phyloP scores from a whole-genome alignment of 148 eudicot species.

The Amaranthus palmeri region DNA sequence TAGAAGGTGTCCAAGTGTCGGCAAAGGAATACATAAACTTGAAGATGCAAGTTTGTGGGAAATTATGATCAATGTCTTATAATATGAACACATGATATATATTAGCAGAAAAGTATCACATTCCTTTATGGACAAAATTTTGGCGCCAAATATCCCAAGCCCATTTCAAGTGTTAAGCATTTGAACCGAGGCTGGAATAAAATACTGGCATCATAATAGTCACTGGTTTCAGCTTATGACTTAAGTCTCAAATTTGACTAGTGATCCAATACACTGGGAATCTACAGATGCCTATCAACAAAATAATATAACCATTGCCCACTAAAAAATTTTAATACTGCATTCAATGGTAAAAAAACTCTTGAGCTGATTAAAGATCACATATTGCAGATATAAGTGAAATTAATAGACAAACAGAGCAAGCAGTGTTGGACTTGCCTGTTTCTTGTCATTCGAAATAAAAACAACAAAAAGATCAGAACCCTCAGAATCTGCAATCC shows the following conservation, averaged over 20 bases:
- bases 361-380: not conserved
- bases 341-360: not conserved
- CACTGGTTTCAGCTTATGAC: not conserved
- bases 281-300: constrained; percentile 1
- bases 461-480: constrained; percentile 78
- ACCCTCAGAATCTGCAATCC: constrained; percentile 47
- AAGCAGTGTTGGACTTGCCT: constrained; percentile 38
- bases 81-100: not conserved
- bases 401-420: not conserved
- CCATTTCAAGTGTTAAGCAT: not conserved
- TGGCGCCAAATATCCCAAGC: not conserved
- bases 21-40: not conserved
- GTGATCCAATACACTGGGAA: not conserved
- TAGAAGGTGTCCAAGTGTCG: not conserved
- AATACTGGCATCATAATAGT: not conserved
- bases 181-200: not conserved
- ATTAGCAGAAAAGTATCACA: not conserved
- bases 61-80: not conserved
- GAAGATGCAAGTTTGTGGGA: not conserved
- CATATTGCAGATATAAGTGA: not conserved
- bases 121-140: not conserved
- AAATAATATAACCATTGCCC: not conserved
- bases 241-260: not conserved
- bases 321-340: not conserved
- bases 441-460: constrained; percentile 86